Conservation (phyloP, 352 stramenopile genomes). For the Phytophthora cactorum region DNA sequence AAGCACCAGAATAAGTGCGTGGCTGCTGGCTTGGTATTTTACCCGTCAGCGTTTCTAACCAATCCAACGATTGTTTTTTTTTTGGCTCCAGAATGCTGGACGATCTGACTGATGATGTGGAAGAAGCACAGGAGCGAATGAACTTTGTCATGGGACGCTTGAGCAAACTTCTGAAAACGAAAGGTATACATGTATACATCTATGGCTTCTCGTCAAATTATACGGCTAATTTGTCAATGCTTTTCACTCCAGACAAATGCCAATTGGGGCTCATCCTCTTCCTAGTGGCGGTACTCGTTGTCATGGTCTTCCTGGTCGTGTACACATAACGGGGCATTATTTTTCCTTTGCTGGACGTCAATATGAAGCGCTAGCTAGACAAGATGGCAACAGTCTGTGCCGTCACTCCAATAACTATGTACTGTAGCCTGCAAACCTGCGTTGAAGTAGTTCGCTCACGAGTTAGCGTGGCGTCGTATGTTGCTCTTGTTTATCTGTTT, state of each 20-base stretch:
- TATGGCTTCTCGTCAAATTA: background rate
- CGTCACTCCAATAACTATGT: constrained; percentile 30
- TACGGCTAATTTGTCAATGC: background rate
- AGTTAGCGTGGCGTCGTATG: constrained; percentile 11
- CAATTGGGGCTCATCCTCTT: constrained; percentile 81
- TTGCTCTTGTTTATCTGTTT: constrained; percentile 30
- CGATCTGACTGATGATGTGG: constrained; percentile 71
- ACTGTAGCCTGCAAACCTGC: constrained; percentile 22
- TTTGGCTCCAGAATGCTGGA: constrained; percentile 69
- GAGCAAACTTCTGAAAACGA: constrained; percentile 81
- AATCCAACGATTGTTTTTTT: background rate
- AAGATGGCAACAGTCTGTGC: constrained; percentile 8
- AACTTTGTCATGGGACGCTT: constrained; percentile 85
- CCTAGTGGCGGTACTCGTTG: constrained; percentile 63
- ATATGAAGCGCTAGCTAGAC: constrained; percentile 27
- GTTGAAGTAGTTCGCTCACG: background rate
- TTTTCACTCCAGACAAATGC: constrained; percentile 61
- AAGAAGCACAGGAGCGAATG: constrained; percentile 81
- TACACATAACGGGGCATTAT: constrained; percentile 61
- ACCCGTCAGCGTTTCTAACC: background rate
- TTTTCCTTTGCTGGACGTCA: background rate
- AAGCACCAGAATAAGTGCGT: constrained; percentile 78
- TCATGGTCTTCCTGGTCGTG: constrained; percentile 86
- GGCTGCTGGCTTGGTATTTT: background rate
- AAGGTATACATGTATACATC: constrained; percentile 47